Evolutionary conservation across 2,329 filamentous ascomycete species (phyloP), one percentile per base, ranked within the genome.

Genomic region (Colletotrichum sublineola): DNA sequence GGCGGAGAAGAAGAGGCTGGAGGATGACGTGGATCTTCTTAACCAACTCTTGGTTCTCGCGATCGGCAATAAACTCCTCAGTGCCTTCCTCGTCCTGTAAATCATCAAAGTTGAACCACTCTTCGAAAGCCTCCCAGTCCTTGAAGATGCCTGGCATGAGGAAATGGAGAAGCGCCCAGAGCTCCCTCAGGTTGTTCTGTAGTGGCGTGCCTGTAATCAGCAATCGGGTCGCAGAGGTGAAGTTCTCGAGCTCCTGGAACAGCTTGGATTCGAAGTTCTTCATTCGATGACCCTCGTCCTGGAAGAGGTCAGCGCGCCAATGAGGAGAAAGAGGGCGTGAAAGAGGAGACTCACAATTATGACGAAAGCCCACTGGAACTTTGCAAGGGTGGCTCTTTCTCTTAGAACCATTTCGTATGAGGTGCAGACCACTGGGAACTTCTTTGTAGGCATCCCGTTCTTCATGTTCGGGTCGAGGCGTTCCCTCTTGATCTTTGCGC

Each of bases 51-150:
- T 85, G 83, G 48, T 85, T 85, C 75, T 92, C 90, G 66, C 93
- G 90, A 77, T 97, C 93, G 4, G 92, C 91, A 8, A 97, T 88
- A 63, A 97, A 92, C 56, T 95, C 90, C 62, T 94, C 91, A 1
- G 94, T 93, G 0, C 91, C 91, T 46, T 92, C 88, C 75, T 95
- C 94, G 72, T 98, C 94, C 67, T 97, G 90, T 1, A 99, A 86
- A 9, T 95, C 95, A 0, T 94, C 96, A 77, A 99, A 99, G 80
- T 99, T 96, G 74, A 99, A 99, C 95, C 96, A 98, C 1, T 91
- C 91, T 78, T 98, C 94, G 71, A 99, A 99, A 0, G 94, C 94
- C 58, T 97, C 94, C 81, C 97, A 92, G 77, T 97, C 94, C 57
- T 95, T 94, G 77, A 99, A 99, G 42, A 98, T 95, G 50, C 93